phyloP scores from a whole-genome alignment of 176 grass and related monocot genomes.

The Cenchrus purpureus region DNA sequence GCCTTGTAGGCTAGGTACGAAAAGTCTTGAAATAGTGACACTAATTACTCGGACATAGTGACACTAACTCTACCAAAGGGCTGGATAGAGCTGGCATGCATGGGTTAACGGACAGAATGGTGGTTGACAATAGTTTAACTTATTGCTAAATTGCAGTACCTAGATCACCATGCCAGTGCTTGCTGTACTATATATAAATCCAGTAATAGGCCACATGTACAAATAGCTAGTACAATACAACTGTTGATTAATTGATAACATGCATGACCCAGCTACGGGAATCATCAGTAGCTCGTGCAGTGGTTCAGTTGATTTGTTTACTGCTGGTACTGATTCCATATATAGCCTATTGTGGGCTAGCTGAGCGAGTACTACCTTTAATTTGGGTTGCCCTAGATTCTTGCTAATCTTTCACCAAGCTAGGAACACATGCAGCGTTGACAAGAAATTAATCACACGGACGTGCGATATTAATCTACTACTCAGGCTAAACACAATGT shows the following conservation, averaged over 20 bases:
- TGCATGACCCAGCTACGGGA: too few relatives aligned
- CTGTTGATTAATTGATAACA: conserved; percentile 5
- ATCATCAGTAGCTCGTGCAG: too few relatives aligned
- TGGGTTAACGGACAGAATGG: conserved; percentile 34
- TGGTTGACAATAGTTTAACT: conserved; percentile 27
- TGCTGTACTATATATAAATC: conserved; percentile 15
- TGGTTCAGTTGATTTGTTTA: conserved; percentile 17
- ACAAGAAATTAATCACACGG: conserved; percentile 27
- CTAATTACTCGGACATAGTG: background rate
- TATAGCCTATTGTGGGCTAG: conserved; percentile 7
- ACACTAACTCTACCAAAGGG: conserved; percentile 11
- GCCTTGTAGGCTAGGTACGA: background rate
- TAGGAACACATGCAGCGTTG: conserved; percentile 32
- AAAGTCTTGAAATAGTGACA: conserved; percentile 12
- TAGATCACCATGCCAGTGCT: background rate
- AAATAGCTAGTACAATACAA: background rate
- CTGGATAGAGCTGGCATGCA: conserved; percentile 23
- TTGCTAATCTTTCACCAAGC: conserved; percentile 28
- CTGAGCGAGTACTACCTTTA: background rate
- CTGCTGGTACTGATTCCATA: background rate
- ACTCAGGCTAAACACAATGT: background rate
- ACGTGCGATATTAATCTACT: background rate
- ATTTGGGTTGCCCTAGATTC: conserved; percentile 30
- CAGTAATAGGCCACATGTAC: conserved; percentile 29
- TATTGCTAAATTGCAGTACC: background rate